Evolutionary conservation across 805 yeast species (phyloP).

Genomic region (Yamadazyma scolyti): DNA sequence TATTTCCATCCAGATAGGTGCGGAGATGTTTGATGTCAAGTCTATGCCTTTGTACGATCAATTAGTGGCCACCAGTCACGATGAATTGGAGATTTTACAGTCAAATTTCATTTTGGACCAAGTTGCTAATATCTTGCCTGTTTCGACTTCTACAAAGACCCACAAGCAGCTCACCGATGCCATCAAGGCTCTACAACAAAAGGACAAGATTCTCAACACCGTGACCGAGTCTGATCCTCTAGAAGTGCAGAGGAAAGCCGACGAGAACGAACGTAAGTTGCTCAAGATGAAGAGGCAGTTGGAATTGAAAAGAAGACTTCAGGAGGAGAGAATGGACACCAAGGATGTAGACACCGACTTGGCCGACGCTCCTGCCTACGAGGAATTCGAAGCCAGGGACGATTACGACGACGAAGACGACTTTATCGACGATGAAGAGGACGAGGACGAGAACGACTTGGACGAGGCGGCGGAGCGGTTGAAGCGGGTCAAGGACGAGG

Average conservation of each 20-base stretch:
- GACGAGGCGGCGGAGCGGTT: conserved; percentile 58
- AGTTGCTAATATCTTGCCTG: conserved; percentile 75
- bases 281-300: conserved; percentile 65
- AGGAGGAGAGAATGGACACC: conserved; percentile 45
- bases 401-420: conserved; percentile 40
- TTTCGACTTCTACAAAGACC: conserved; percentile 82
- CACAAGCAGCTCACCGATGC: conserved; percentile 78
- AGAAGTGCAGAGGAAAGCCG: conserved; percentile 61
- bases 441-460: conserved; percentile 42
- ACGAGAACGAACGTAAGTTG: conserved; percentile 55
- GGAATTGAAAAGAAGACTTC: conserved; percentile 54
- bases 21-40: conserved; percentile 79
- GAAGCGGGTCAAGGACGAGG: conserved; percentile 51
- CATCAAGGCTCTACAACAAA: conserved; percentile 47
- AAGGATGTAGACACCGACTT: conserved; percentile 8
- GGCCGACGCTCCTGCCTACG: conserved; percentile 34
- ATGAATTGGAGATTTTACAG: conserved; percentile 66
- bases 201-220: conserved; percentile 48
- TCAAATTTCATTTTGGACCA: conserved; percentile 63
- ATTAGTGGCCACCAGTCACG: conserved; percentile 67
- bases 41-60: conserved; percentile 64
- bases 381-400: conserved; percentile 32
- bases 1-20: conserved; percentile 79
- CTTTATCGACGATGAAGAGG: conserved; percentile 43
- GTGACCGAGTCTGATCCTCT: conserved; percentile 66